Evolutionary conservation across 1,139 yeast genomes (phyloP).

Genomic region (Yamadazyma epiphylla): DNA sequence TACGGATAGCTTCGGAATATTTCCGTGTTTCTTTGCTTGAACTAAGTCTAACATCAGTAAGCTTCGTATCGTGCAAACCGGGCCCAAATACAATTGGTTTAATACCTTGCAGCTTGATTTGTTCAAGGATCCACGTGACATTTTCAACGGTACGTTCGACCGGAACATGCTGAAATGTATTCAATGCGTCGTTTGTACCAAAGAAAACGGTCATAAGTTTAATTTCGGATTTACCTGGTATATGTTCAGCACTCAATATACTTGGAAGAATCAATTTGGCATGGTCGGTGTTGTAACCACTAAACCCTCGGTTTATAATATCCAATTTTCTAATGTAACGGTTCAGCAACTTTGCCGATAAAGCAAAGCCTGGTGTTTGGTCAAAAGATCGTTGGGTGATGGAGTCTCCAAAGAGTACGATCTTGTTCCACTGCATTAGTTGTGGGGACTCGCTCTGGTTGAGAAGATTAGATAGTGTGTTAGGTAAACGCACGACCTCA

Average conservation of each 20-base stretch:
- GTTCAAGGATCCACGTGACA: constrained; percentile 34
- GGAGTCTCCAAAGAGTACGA: constrained; percentile 49
- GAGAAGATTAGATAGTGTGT: no score
- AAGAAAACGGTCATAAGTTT: constrained; percentile 56
- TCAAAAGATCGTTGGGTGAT: constrained; percentile 53
- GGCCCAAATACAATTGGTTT: constrained; percentile 61
- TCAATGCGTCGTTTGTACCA: constrained; percentile 70
- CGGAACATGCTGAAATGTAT: constrained; percentile 51
- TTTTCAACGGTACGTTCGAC: constrained; percentile 47
- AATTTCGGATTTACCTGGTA: constrained; percentile 19
- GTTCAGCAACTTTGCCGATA: neutral
- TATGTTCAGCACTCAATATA: constrained; percentile 41
- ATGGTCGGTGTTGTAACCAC: constrained; percentile 60
- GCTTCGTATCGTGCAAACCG: constrained; percentile 45
- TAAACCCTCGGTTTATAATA: constrained; percentile 55
- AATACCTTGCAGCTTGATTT: constrained; percentile 37
- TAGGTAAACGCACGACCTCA: no score
- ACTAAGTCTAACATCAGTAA: constrained; percentile 6
- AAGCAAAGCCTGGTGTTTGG: constrained; percentile 29
- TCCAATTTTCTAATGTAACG: constrained; percentile 50
- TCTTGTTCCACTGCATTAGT: neutral
- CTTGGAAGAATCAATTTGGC: constrained; percentile 44
- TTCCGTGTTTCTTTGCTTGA: constrained; percentile 25
- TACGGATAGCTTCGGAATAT: constrained; percentile 49
- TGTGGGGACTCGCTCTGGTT: no score